A percentile compares a stretch with the other conserved stretches of the same genome.
phyloP scores from a whole-genome alignment of 345 rosid species.

The Noccaea caerulescens region DNA sequence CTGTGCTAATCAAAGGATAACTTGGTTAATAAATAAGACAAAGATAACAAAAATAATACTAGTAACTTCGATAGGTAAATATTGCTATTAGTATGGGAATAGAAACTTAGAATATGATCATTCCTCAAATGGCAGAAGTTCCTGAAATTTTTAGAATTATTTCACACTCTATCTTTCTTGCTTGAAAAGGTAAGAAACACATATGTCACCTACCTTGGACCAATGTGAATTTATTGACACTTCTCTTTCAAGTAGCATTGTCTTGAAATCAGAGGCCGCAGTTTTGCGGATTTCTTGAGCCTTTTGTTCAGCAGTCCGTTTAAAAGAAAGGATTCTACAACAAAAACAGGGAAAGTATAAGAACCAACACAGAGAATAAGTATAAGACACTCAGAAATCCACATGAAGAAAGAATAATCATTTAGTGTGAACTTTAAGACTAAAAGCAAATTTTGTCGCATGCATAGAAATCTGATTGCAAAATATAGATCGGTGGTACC shows the following conservation, averaged over 20 bases:
- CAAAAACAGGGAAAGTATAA: slow-evolving; percentile 23
- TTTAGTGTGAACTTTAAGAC: neutral
- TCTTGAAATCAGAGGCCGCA: slow-evolving; percentile 72
- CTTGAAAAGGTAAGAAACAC: slow-evolving; percentile 21
- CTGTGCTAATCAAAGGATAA: slow-evolving; percentile 7
- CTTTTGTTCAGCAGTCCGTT: slow-evolving; percentile 75
- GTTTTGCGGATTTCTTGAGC: slow-evolving; percentile 75
- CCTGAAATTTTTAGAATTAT: slow-evolving; percentile 1
- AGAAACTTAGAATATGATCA: slow-evolving; percentile 19
- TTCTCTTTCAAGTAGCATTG: slow-evolving; percentile 82
- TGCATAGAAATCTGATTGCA: slow-evolving; percentile 6
- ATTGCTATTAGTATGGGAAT: neutral
- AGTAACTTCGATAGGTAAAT: neutral
- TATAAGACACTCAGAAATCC: neutral
- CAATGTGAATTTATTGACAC: slow-evolving; percentile 71
- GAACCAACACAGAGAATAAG: neutral
- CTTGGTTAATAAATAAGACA: neutral
- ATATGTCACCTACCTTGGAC: slow-evolving; percentile 72
- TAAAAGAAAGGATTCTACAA: slow-evolving; percentile 74
- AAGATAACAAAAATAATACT: neutral
- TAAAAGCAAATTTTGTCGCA: slow-evolving; percentile 13
- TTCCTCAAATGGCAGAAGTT: slow-evolving; percentile 16
- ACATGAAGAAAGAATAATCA: neutral
- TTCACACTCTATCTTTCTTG: slow-evolving; percentile 7
- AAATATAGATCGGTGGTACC: slow-evolving; percentile 56